Evolutionary conservation across 2,329 filamentous ascomycete species (phyloP).

Genomic region (Fusarium nematophilum): DNA sequence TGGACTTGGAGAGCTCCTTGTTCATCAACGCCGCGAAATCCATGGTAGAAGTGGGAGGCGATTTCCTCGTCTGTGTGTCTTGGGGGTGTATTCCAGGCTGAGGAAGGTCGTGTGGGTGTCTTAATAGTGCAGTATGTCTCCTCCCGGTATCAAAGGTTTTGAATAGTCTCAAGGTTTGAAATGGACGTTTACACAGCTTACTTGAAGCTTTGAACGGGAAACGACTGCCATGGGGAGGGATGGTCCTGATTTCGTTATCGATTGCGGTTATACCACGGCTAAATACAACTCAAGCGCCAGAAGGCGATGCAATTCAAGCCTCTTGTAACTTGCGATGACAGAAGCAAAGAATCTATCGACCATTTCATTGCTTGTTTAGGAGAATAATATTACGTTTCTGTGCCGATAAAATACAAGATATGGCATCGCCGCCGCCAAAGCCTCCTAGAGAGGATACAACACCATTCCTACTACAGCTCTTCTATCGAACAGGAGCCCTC

Average conservation of each 20-base stretch:
- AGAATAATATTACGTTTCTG: not conserved
- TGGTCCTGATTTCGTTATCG: constrained; percentile 27
- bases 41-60: constrained; percentile 66
- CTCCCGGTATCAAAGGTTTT: not conserved
- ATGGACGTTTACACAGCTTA: constrained; percentile 2
- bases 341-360: not conserved
- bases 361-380: not conserved
- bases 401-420: not conserved
- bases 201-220: too few species aligned
- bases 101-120: not conserved
- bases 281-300: constrained; percentile 11
- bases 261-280: constrained; percentile 42
- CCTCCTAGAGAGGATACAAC: constrained; percentile 76
- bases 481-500: constrained; percentile 80
- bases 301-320: not conserved
- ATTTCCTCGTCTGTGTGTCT: not conserved
- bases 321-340: constrained; percentile 2
- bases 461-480: constrained; percentile 87
- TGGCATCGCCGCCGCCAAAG: constrained; percentile 35
- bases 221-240: too few species aligned
- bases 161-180: constrained; percentile 24
- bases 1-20: constrained; percentile 88
- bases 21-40: constrained; percentile 96
- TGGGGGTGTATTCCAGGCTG: not conserved
- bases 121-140: not conserved